phyloP scores from a whole-genome alignment of 2,329 filamentous ascomycete genomes.

The Fusarium sp. region DNA sequence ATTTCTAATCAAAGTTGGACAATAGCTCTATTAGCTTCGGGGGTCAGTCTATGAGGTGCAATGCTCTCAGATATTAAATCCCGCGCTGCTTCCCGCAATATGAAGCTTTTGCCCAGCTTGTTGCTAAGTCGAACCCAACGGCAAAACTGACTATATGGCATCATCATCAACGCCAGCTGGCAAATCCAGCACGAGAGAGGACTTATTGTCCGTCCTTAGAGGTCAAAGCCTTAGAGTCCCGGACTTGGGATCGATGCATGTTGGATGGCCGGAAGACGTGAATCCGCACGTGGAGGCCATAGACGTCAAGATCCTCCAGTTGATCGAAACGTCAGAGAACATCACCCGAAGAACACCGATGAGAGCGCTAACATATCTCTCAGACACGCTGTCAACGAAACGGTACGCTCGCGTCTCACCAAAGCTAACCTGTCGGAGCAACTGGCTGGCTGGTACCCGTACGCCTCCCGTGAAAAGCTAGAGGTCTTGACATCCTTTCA shows the following conservation, averaged over 20 bases:
- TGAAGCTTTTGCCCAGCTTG: too few relatives aligned
- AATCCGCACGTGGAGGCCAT: not conserved
- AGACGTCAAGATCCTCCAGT: not conserved
- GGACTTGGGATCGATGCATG: not conserved
- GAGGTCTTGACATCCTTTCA: not conserved
- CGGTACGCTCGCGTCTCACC: not conserved
- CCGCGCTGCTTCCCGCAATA: not conserved
- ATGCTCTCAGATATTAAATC: too few relatives aligned
- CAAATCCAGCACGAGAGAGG: not conserved
- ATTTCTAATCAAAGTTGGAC: not conserved
- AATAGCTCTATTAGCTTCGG: rapidly evolving
- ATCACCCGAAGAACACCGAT: rapidly evolving
- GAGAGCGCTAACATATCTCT: not conserved
- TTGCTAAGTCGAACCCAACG: rapidly evolving
- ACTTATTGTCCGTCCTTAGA: not conserved
- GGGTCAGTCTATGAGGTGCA: too few relatives aligned
- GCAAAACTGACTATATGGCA: not conserved
- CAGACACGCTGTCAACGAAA: not conserved
- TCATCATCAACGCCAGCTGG: not conserved
- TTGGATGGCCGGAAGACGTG: not conserved
- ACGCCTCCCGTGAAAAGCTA: not conserved
- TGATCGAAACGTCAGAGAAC: not conserved
- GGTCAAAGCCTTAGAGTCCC: not conserved
- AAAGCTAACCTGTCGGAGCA: not conserved
- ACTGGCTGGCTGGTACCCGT: not conserved